Base-by-base conservation (phyloP, 2,329 filamentous ascomycete species). In the Tolypocladium tundrense region DNA sequence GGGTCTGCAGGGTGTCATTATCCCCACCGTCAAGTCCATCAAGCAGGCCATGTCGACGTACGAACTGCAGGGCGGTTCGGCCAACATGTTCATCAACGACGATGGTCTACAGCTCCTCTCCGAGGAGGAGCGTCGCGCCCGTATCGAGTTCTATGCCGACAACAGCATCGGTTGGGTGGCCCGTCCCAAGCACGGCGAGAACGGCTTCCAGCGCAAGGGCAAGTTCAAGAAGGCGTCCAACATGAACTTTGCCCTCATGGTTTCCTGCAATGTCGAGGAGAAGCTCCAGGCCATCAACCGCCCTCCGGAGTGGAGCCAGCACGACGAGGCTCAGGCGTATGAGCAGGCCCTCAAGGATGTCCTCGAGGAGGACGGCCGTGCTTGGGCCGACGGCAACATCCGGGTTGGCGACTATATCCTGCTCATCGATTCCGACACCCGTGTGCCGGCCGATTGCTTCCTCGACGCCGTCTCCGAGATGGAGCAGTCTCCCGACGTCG, bases 311-410 rank as follows among this genome's bases (percentile, higher is more conserved):
- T 91, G 88, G 88, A 85, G 79, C 40, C 86, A 89, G 66, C 78
- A 81, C 52, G 84, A 90, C 59, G 88, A 90, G 69, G 81, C 82
- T 8, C 73, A 78, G 59, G 85, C 84, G 1, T 91, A 91, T 66
- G 81, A 86, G 69, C 72, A 78, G 65, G 79, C 83, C 60, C 78
- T 92, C 48, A 80, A 83, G 63, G 81, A 87, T 59, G 82, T 87
- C 21, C 78, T 92, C 42, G 80, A 85, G 53, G 83, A 86, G 54
- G 79, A 88, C 58, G 84, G 85, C 21, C 83, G 86, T 35, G 88
- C 88, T 35, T 89, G 87, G 88, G 90, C 90, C 21, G 89, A 91
- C 68, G 91, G 90, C 61, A 91, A 94, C 71, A 87, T 96, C 64
- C 88, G 90, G 55, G 78, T 95, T 27, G 91, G 91, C 58, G 90